A percentile compares a stretch with the other conserved stretches of the same genome.
Conservation (phyloP, 768 basidiomycete species). For the Lactifluus pinguis region DNA sequence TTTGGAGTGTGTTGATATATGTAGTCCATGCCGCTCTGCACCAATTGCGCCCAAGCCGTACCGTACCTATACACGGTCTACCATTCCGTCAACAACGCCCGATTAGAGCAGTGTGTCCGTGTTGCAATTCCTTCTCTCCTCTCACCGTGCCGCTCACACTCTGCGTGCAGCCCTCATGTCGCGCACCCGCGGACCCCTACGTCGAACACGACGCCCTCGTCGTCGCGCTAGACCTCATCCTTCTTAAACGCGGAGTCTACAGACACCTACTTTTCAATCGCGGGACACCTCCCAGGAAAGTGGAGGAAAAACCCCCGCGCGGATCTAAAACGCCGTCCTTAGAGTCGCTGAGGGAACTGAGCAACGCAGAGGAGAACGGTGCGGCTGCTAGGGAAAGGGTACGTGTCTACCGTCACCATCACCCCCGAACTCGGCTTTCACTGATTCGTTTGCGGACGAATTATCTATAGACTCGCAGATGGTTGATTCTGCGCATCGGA, state of each 20-base stretch:
- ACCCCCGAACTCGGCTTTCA: no score
- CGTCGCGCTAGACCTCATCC: slow-evolving; percentile 68
- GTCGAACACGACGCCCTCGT: slow-evolving; percentile 75
- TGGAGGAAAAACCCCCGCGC: slow-evolving; percentile 8
- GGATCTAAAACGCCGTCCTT: neutral
- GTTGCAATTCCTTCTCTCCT: neutral
- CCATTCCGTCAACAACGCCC: slow-evolving; percentile 64
- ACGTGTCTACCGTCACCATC: neutral
- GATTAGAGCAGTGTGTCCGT: slow-evolving; percentile 79
- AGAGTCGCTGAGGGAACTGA: neutral
- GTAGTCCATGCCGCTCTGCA: slow-evolving; percentile 67
- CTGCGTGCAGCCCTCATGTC: slow-evolving; percentile 43
- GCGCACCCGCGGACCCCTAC: slow-evolving; percentile 73
- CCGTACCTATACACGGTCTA: slow-evolving; percentile 76
- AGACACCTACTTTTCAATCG: slow-evolving; percentile 77
- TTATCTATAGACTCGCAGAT: slow-evolving; percentile 44
- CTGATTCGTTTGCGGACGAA: neutral
- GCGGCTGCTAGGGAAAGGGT: slow-evolving; percentile 18
- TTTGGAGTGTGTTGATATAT: neutral
- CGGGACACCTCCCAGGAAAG: slow-evolving; percentile 52
- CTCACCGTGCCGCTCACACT: slow-evolving; percentile 4
- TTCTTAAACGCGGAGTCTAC: slow-evolving; percentile 75
- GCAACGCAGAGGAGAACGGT: slow-evolving; percentile 23
- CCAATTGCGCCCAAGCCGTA: slow-evolving; percentile 55
- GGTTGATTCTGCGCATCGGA: slow-evolving; percentile 51